Base-by-base conservation (phyloP, 2,329 filamentous ascomycete species). In the Penicillium sp. region DNA sequence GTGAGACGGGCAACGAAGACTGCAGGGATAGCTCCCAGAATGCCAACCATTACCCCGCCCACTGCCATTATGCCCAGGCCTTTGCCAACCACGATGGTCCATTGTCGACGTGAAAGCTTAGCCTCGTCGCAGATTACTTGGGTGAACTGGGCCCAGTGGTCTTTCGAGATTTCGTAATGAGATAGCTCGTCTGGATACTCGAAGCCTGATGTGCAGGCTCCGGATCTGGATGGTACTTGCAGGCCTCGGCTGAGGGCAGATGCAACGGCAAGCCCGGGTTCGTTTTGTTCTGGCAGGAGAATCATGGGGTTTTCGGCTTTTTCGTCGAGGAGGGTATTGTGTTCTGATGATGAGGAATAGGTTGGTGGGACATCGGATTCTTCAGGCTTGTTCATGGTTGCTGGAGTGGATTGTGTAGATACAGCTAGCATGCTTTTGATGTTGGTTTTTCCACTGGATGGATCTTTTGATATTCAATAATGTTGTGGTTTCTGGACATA, bases 21-120 rank as follows among this genome's bases (percentile, higher is more conserved):
- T 0, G 68, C 71, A 0, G 71, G 71, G 27, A 73, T 60, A 1
- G 68, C 61, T 1, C 67, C 65, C 1, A 72, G 51, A n/a, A 69
- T 46, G 2, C 71, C 70, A 5, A 72, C 34, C 63, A 73, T 70
- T 16, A 73, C 38, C 0, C 69, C 69, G 1, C 68, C 70, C 8
- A 73, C 59, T 6, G 65, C 70, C 39, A 72, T 59, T 1, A 62
- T 64, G 2, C 71, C 70, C 1, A 72, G 44, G 2, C 70, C 69
- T 43, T 60, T 65, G 8, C 69, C 71, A 6, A 73, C 53, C 0
- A 69, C 68, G 0, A 63, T 69, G 11, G 49, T 64, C 71, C 71
- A 73, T 55, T 73, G 70, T 19, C 58, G 55, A 3, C 63, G 59
- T 3, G 68, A 68, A 25, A 73, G 57, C 11, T 66, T 65, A 8